These are phyloP conservation scores for Senna siamea DNA, from an alignment of 306 rosid species.

Conservation along the genomic window DNA sequence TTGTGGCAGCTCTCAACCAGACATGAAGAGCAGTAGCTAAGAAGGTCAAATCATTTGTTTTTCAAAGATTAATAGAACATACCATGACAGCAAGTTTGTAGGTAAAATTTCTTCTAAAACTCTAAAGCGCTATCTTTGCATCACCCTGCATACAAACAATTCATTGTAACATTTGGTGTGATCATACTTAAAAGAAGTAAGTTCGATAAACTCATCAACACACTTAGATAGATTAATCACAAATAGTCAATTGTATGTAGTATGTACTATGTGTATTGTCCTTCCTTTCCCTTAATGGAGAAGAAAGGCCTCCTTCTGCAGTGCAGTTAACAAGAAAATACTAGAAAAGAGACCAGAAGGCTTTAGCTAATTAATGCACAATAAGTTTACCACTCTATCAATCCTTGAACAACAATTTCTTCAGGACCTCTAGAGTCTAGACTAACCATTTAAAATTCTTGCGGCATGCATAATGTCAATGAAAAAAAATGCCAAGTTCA, in stretches of 20 bases:
- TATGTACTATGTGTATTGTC: not conserved
- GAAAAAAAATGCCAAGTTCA: not conserved
- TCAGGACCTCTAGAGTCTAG: not conserved
- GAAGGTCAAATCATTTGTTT: not conserved
- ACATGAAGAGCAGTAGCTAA: not conserved
- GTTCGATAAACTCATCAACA: not conserved
- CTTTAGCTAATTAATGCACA: not conserved
- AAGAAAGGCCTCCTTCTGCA: not conserved
- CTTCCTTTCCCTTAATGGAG: not conserved
- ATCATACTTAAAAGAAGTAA: not conserved
- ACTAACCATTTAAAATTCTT: slow-evolving; percentile 1
- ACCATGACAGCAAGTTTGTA: slow-evolving; percentile 41
- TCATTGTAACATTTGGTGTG: not conserved
- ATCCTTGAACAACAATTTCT: not conserved
- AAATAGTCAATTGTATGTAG: slow-evolving; percentile 10
- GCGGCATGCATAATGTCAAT: not conserved
- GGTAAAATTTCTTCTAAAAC: slow-evolving; percentile 27
- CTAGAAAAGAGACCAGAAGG: not conserved
- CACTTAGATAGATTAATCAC: not conserved
- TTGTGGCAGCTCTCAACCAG: slow-evolving; percentile 4
- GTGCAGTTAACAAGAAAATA: slow-evolving; percentile 3
- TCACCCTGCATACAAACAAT: slow-evolving; percentile 36
- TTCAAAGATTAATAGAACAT: not conserved
- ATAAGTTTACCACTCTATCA: not conserved
- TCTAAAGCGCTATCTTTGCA: slow-evolving; percentile 28